These are phyloP conservation scores for Cladosporium sp. DNA, from an alignment of 2,329 filamentous ascomycete species.

Conservation along the genomic window DNA sequence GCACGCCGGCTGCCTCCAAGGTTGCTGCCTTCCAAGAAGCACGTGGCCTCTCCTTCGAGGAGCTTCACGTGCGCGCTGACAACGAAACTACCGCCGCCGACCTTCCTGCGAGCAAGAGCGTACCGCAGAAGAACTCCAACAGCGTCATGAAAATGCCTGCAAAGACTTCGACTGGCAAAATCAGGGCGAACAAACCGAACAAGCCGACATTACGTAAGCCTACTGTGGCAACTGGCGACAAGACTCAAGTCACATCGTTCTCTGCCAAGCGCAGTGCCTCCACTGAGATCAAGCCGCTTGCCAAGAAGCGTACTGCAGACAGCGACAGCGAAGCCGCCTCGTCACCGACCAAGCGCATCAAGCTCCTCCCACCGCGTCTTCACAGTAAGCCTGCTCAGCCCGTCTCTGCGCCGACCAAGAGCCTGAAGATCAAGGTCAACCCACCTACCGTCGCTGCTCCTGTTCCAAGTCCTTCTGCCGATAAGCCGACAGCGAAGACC, in stretches of 20 bases:
- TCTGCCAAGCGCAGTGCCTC: not conserved
- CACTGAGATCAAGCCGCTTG: not conserved
- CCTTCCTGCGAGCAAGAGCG: not conserved
- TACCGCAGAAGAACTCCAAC: not conserved
- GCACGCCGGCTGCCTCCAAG: not conserved
- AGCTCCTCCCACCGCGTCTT: not conserved
- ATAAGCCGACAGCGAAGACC: not conserved
- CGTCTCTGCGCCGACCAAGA: not conserved
- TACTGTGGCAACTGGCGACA: not conserved
- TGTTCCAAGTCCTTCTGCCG: not conserved
- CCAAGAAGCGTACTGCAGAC: not conserved
- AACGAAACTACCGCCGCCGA: not conserved
- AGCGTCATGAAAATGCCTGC: not conserved
- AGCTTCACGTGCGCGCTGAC: constrained; percentile 1
- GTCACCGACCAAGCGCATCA: not conserved
- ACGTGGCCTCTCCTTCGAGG: constrained; percentile 7
- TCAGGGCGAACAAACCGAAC: not conserved
- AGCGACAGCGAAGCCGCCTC: not conserved
- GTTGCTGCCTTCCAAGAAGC: constrained; percentile 11
- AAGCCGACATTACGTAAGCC: not conserved
- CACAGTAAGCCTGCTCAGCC: not conserved
- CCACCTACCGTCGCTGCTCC: not conserved
- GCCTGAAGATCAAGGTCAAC: not conserved
- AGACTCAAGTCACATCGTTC: not conserved
- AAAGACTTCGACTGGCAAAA: not conserved